phyloP scores from a whole-genome alignment of 73 alveolate species.

The Stentor roeselii region DNA sequence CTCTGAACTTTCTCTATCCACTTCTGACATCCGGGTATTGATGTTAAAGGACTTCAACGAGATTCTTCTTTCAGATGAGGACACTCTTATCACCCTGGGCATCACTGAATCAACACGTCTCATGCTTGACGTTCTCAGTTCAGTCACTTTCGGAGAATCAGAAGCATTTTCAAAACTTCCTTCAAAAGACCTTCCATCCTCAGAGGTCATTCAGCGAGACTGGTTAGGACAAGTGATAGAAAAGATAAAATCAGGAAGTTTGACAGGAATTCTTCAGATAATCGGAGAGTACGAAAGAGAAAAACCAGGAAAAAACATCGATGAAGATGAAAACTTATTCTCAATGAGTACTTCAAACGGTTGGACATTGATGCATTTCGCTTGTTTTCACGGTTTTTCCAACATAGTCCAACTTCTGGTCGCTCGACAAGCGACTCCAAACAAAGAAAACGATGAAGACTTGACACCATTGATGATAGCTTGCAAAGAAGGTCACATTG shows the following conservation, averaged over 20 bases:
- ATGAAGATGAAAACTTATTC: slow-evolving; percentile 15
- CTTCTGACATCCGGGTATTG: background rate
- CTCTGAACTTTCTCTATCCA: background rate
- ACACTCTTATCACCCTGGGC: background rate
- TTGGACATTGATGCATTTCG: background rate
- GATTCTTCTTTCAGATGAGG: slow-evolving; percentile 12
- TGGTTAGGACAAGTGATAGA: slow-evolving; percentile 6
- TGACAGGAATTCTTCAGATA: background rate
- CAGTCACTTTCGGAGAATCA: background rate
- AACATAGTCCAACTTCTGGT: slow-evolving; percentile 22
- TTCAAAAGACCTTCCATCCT: background rate
- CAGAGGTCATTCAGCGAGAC: too few relatives aligned
- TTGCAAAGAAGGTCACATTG: background rate
- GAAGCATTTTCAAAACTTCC: background rate
- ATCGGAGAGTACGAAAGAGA: slow-evolving; percentile 24
- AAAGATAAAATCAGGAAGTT: background rate
- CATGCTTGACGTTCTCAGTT: background rate
- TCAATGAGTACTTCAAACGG: background rate
- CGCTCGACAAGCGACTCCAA: slow-evolving; percentile 1
- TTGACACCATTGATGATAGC: background rate
- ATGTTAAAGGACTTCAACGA: background rate
- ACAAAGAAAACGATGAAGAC: background rate
- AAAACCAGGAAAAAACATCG: background rate
- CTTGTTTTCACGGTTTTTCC: background rate
- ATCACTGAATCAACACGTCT: background rate